Evolutionary conservation across 345 rosid species (phyloP), one percentile per base, ranked within the genome.

Genomic region (Hibiscus tridactylites): DNA sequence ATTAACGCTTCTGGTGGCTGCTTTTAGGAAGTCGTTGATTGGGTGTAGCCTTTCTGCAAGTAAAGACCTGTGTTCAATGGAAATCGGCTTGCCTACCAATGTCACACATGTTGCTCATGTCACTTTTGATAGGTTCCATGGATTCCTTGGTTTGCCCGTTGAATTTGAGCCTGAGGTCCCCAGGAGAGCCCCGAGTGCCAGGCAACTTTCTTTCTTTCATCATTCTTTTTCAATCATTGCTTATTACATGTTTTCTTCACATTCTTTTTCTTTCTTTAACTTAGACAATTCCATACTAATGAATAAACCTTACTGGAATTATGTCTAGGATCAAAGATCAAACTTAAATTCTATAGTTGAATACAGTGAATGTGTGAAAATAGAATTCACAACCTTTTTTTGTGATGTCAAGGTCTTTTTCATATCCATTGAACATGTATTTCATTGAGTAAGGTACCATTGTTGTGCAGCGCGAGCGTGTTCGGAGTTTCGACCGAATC

Each of bases 101-200:
- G 98, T 92, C 66, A 85, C 96, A 56, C 99, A 96, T 81, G 93
- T 96, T 37, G 98, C 98, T 52, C 99, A 96, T 83, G 99, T 96
- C 29, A 96, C 98, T 15, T 96, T 96, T 73, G 99, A 96, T 81
- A 86, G 99, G 79, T 96, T 92, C 71, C 85, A 92, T 83, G 99
- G 99, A 52, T 96, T 96, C 73, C 95, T 89, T 71, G 99, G 99
- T 58, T 85, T 96, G 81, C 99, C 99, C 65, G 92, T 89, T 82
- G 99, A 96, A 84, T 90, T 96, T 76, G 97, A 96, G 81, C 97
- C 99, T 42, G 99, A 96, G 72, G 95, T 94, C 72, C 95, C 93
- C 19, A 85, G 91, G 79, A 88, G 95, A 70, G 90, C 97, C 58
- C 98, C 98, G 28, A 94, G 98, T 83, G 97, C 98, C 80, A 90